Base-by-base conservation (phyloP, 2,329 filamentous ascomycete genomes). In the Apiospora aurea region DNA sequence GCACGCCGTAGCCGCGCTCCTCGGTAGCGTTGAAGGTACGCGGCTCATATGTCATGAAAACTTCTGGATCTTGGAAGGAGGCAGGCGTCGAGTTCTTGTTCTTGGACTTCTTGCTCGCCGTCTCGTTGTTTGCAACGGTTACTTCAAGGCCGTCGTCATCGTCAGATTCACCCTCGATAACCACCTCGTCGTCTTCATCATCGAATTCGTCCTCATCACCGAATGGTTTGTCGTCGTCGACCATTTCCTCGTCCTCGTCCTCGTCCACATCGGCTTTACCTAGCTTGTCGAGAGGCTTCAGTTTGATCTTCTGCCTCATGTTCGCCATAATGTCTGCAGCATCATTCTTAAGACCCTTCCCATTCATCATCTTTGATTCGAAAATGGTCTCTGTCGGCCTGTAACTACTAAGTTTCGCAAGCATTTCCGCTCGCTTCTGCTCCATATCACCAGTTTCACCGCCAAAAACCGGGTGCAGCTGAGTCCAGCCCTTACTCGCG, bases 41-140 rank as follows among this genome's bases (percentile, higher is more conserved):
- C 0, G 96, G 96, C 1, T 91, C 94, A 86, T 99, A 99, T 13
- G 94, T 93, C 95, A 99, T 98, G 90, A 97, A 99, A 77, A 96
- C 90, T 64, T 98, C 95, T 0, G 91, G 89, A 80, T 98, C 95
- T 79, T 94, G 91, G 88, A 91, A 97, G 66, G 91, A 88, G 16
- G 79, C 64, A 38, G 68, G 18, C 24, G 41, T 43, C 16, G 11
- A 6, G n/a, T 66, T 66, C 89, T 78, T 85, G 89, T 67, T 75
- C 72, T 74, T 74, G 72, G 70, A 69, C 75, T 85, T 89, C 79
- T 82, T 90, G 74, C 84, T 84, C 77, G 84, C 80, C 75, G 86
- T 83, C 67, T 83, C 81, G 64, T 88, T 84, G 78, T 91, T 90
- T 18, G 91, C 90, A 75, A 96, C 89, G 3, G 91, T 93, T 24